phyloP scores from a whole-genome alignment of 305 asterid species.

The Fraxinus baroniana region DNA sequence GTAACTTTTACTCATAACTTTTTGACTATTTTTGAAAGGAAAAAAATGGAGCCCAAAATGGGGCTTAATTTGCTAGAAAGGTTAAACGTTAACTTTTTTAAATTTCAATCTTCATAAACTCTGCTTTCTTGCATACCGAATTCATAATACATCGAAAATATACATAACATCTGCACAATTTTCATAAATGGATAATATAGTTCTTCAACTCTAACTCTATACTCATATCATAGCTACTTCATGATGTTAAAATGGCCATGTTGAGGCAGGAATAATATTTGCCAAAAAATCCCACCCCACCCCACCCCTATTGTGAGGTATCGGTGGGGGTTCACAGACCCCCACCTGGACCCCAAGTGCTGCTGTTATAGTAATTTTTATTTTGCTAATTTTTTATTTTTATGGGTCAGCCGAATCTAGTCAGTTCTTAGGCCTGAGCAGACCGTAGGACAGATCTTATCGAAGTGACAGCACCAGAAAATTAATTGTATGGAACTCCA shows the following conservation, averaged over 20 bases:
- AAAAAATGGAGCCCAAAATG: not conserved
- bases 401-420: not conserved
- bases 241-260: not conserved
- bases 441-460: not conserved
- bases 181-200: not conserved
- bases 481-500: conserved; percentile 4
- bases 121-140: not conserved
- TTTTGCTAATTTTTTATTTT: not conserved
- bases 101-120: not conserved
- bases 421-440: not conserved
- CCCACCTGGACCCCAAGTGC: too few relatives aligned
- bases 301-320: too few relatives aligned
- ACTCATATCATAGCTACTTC: not conserved
- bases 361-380: not conserved
- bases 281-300: too few relatives aligned
- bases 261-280: not conserved
- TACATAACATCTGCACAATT: too few relatives aligned
- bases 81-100: not conserved
- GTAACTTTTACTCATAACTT: too few relatives aligned
- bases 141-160: not conserved
- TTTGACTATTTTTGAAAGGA: too few relatives aligned
- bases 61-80: not conserved
- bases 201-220: not conserved
- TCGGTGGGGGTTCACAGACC: too few relatives aligned
- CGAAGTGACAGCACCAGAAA: conserved; percentile 9